These are phyloP conservation scores for Ophiostoma perfectum DNA, from an alignment of 2,329 filamentous ascomycete species.

Conservation along the genomic window DNA sequence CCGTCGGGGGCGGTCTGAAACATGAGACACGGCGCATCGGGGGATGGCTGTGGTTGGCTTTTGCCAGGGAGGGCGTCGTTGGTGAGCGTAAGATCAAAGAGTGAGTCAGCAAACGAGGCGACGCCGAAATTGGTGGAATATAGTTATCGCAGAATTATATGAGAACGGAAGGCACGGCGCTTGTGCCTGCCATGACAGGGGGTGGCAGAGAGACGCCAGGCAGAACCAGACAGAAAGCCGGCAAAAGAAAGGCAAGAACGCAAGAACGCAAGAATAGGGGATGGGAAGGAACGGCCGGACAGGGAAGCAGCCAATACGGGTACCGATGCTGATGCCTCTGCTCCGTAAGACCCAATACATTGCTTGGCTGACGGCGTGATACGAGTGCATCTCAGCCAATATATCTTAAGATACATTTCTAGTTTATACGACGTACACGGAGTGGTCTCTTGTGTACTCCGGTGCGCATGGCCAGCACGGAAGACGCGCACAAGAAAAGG, in stretches of 20 bases:
- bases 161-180: neutral
- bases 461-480: constrained; percentile 4
- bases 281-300: too few relatives aligned
- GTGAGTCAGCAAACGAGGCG: constrained; percentile 2
- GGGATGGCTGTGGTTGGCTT: neutral
- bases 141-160: neutral
- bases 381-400: neutral
- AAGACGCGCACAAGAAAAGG: constrained; percentile 1
- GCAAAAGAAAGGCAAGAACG: too few relatives aligned
- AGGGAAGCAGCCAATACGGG: neutral
- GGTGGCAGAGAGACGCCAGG: neutral
- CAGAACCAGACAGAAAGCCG: neutral
- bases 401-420: too few relatives aligned
- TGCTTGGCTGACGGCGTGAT: constrained; percentile 10
- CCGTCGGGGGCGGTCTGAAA: constrained; percentile 26
- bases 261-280: neutral
- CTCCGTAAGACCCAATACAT: neutral
- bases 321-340: neutral
- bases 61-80: neutral
- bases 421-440: neutral
- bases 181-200: neutral
- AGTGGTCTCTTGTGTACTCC: neutral
- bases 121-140: neutral
- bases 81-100: neutral
- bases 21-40: constrained; percentile 24